Evolutionary conservation across 306 rosid genomes (phyloP).

Genomic region (Cucumis melo): DNA sequence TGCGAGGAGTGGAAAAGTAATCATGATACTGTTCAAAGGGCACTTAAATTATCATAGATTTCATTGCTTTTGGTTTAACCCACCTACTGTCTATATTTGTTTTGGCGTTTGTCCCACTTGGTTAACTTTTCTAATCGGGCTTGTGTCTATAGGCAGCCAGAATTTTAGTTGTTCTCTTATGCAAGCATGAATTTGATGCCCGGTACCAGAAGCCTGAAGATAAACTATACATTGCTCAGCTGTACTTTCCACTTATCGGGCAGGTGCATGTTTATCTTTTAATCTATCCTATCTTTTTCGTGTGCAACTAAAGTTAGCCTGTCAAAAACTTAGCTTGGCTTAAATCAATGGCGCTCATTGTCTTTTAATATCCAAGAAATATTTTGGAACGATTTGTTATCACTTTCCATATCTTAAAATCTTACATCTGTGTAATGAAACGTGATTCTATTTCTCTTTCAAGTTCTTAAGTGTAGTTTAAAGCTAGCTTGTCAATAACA

Average conservation of each 20-base stretch:
- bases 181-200: conserved; percentile 98
- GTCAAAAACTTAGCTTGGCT: not conserved
- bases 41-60: not conserved
- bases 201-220: conserved; percentile 99
- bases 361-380: not conserved
- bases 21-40: not conserved
- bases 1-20: not conserved
- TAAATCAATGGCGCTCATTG: not conserved
- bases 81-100: not conserved
- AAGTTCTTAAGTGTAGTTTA: not conserved
- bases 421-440: not conserved
- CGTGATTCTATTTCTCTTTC: not conserved
- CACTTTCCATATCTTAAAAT: not conserved
- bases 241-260: conserved; percentile 89
- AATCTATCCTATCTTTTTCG: not conserved
- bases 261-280: conserved; percentile 37
- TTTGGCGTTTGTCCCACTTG: not conserved
- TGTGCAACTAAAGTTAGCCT: not conserved
- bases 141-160: conserved; percentile 72
- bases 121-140: not conserved
- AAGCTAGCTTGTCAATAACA: not conserved
- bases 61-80: not conserved
- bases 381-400: not conserved
- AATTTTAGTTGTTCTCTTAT: conserved; percentile 78
- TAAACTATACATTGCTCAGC: conserved; percentile 91